Evolutionary conservation across 164 flowering plant genomes (phyloP), one percentile per base, ranked within the genome.

Genomic region (Vitis riparia): DNA sequence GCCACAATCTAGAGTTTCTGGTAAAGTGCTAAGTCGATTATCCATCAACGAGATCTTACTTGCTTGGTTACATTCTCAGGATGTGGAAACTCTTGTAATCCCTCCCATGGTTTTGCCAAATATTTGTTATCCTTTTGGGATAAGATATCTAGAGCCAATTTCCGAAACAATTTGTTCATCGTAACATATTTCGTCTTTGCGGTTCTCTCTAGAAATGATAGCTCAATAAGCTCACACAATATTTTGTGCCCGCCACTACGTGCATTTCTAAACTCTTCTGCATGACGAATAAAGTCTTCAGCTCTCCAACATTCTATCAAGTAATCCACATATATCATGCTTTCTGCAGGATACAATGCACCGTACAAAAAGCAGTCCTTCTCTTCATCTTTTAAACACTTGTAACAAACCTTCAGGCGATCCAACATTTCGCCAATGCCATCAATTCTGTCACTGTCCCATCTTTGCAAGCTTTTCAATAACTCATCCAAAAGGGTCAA

Each of bases 301-400:
- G 69, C 71, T 16, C 16, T 66, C 78, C 83, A 75, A 30, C 71
- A 75, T 47, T 62, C 74, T n/a, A 79, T 10, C 66, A 75, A 55
- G 48, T 68, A 17, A 17, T 17, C 19, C 19, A 17, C 19, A 17
- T 17, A 17, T 17, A 17, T 17, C 19, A 17, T 17, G 19, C 19
- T 17, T 17, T 17, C 19, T 17, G 19, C 19, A 17, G 19, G 19
- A 17, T 17, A 17, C 19, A 17, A 17, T 17, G 19, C 19, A 17
- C 19, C 19, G 19, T 17, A 17, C 19, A 17, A 17, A 1, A 17
- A 37, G 51, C 76, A 72, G 6, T 19, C 9, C 72, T 63, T 69
- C 3, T 11, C 32, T 3, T 5, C 63, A 29, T 68, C 55, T 30
- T 59, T 10, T 52, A 79, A 59, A 32, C 59, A n/a, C 5, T 76